phyloP scores from a whole-genome alignment of 2,329 filamentous ascomycete species.

The Fusarium sp. region DNA sequence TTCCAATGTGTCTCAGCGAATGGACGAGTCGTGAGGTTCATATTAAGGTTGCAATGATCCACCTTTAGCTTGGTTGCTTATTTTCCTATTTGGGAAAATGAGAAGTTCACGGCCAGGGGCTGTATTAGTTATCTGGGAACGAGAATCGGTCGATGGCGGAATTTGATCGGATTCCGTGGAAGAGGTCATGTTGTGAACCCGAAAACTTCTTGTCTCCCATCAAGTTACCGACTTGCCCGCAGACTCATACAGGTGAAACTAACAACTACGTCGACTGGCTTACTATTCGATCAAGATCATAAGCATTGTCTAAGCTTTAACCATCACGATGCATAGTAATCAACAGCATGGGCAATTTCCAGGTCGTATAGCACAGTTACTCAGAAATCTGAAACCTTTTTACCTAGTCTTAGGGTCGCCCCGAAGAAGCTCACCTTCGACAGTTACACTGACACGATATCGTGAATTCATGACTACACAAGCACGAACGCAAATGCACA shows the following conservation, averaged over 20 bases:
- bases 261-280: not conserved
- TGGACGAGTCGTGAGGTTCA: not conserved
- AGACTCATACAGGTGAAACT: not conserved
- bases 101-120: not conserved
- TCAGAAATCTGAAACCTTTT: too few species aligned
- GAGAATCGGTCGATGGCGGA: not conserved
- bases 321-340: too few species aligned
- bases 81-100: conserved; percentile 7
- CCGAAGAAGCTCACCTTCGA: not conserved
- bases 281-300: not conserved
- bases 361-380: not conserved
- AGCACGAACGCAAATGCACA: not conserved
- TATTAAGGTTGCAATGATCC: not conserved
- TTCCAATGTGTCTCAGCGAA: not conserved
- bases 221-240: not conserved
- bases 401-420: too few species aligned
- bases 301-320: too few species aligned
- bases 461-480: not conserved
- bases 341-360: not conserved
- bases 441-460: too few species aligned
- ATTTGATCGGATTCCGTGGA: not conserved
- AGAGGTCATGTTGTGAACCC: not conserved
- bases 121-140: not conserved
- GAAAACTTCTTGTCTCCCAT: not conserved
- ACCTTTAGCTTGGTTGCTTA: not conserved